These are phyloP conservation scores for Drechslerella dactyloides DNA, from an alignment of 2,329 filamentous ascomycete species.

Conservation along the genomic window DNA sequence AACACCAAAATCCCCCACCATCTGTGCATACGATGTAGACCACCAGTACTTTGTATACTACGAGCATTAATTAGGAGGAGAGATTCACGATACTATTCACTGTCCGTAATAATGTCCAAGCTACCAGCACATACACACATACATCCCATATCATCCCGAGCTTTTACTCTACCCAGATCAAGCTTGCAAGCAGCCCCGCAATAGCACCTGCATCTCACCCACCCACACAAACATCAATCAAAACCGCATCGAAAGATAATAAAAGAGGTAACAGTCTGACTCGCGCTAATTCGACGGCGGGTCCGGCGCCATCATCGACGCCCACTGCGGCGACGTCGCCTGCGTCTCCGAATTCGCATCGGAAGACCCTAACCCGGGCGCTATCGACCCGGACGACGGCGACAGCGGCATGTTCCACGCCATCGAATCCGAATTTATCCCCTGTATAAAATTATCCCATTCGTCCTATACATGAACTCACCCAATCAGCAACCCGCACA, in stretches of 20 bases:
- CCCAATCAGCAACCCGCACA: slow-evolving; percentile 1
- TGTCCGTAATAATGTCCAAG: not conserved
- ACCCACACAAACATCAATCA: too few species aligned
- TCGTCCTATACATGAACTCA: slow-evolving; percentile 51
- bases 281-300: slow-evolving; percentile 44
- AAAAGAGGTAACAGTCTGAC: not conserved
- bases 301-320: slow-evolving; percentile 39
- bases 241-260: too few species aligned
- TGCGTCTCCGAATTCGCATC: slow-evolving; percentile 23
- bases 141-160: too few species aligned
- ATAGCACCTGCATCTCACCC: too few species aligned
- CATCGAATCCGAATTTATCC: slow-evolving; percentile 53
- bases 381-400: slow-evolving; percentile 6
- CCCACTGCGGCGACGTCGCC: slow-evolving; percentile 38
- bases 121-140: slow-evolving; percentile 5
- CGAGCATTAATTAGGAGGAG: too few species aligned
- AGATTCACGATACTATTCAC: too few species aligned
- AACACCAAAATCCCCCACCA: slow-evolving; percentile 14
- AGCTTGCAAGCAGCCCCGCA: too few species aligned
- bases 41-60: too few species aligned
- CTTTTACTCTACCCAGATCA: too few species aligned
- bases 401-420: slow-evolving; percentile 47
- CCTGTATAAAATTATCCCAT: slow-evolving; percentile 54
- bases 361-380: slow-evolving; percentile 22
- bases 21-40: not conserved